Evolutionary conservation across 768 basidiomycete genomes (phyloP).

Genomic region (Dendrothele bispora): DNA sequence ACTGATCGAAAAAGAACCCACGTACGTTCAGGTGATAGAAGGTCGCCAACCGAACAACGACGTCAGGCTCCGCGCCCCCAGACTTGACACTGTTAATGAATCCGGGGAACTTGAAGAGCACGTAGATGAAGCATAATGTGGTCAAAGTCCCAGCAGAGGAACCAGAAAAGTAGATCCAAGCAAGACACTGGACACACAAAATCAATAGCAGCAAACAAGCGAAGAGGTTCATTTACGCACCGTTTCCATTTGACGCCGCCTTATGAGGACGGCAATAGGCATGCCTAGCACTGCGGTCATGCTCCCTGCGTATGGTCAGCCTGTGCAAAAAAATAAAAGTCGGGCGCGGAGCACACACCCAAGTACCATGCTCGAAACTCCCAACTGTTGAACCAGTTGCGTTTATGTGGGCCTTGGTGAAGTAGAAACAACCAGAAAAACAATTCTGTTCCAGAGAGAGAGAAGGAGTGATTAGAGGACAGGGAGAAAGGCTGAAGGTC

Average conservation of each 20-base stretch:
- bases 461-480: not conserved
- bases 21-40: conserved; percentile 81
- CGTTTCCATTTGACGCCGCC: conserved; percentile 56
- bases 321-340: conserved; percentile 8
- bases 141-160: conserved; percentile 64
- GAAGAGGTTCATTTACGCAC: conserved; percentile 33
- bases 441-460: conserved; percentile 47
- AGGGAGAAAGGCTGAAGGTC: not conserved
- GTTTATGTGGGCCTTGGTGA: conserved; percentile 69
- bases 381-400: conserved; percentile 79
- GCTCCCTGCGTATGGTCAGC: conserved; percentile 48
- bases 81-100: conserved; percentile 72
- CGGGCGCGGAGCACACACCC: conserved; percentile 40
- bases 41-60: conserved; percentile 70
- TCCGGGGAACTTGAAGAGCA: conserved; percentile 65
- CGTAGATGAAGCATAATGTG: conserved; percentile 69
- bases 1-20: conserved; percentile 11
- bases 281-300: conserved; percentile 64
- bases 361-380: conserved; percentile 74
- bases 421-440: conserved; percentile 84
- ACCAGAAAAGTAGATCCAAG: conserved; percentile 78
- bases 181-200: conserved; percentile 49
- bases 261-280: conserved; percentile 65
- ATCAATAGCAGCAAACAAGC: conserved; percentile 9
- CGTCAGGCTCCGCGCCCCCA: conserved; percentile 72